Base-by-base conservation (phyloP, 352 stramenopile species). In the Phytophthora tentaculata region DNA sequence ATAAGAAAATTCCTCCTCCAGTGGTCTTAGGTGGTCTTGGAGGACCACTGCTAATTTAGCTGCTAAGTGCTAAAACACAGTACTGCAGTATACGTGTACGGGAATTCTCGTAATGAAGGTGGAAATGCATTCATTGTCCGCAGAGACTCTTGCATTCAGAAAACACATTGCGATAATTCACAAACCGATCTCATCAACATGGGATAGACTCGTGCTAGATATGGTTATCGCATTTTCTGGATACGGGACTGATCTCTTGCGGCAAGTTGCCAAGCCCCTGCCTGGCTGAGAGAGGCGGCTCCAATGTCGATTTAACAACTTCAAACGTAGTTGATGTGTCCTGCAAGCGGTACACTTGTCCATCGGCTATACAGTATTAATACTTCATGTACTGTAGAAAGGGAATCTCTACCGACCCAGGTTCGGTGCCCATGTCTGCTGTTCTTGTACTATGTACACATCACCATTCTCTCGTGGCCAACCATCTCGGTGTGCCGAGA, bases 121-220 rank as follows among this genome's bases (percentile, higher is more conserved):
- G n/a, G n/a, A n/a, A n/a, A n/a, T n/a, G n/a, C n/a, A n/a, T n/a
- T n/a, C n/a, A n/a, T n/a, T n/a, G n/a, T n/a, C n/a, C n/a, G n/a
- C n/a, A n/a, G n/a, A n/a, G n/a, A n/a, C n/a, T n/a, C n/a, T n/a
- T n/a, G n/a, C 26, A 32, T 32, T 32, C 4, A 32, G 26, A 32
- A 32, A 32, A 32, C 26, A 37, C 29, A 37, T 10, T n/a, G n/a
- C n/a, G n/a, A n/a, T n/a, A n/a, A n/a, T n/a, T n/a, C n/a, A n/a
- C n/a, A n/a, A n/a, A n/a, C n/a, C n/a, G 35, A 6, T 19, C 19
- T 47, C 50, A 29, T 47, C 50, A 56, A 56, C 50, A 56, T 28
- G 9, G 62, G 61, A 69, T 64, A 64, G 45, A 69, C 62, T 64
- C 49, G 13, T 51, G 23, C 22, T 29, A 14, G 19, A n/a, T 56